Base-by-base conservation (phyloP, 2,329 filamentous ascomycete genomes). In the Myriosclerotinia duriaeana region DNA sequence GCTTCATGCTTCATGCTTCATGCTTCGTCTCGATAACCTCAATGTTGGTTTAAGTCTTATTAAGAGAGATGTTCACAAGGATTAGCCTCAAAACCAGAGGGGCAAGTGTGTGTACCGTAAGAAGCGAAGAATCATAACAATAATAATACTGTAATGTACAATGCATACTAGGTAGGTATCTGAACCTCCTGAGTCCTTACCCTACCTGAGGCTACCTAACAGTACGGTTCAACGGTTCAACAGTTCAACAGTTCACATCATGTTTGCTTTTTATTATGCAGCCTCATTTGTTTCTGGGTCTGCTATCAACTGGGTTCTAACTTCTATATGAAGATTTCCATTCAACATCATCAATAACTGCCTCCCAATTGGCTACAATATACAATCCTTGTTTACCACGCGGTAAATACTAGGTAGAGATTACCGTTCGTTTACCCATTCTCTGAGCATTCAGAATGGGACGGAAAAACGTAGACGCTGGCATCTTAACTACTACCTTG, bases 331-430 rank as follows among this genome's bases (percentile, higher is more conserved):
- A 60, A 60, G 44, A 36, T 60, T 60, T 17, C 44, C 42, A 22
- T 22, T 56, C 38, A 56, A 65, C 30, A 38, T 44, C 20, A 65
- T 42, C 52, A 26, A 38, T 6, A 2, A 8, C 22, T 22, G 20
- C 6, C 30, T 20, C 42, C 56, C 26, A 36, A 58, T 36, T 58
- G 53, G 34, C 30, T 34, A 15, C 9, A 14, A 26, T 30, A 34
- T 30, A 42, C 9, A 48, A 61, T 65, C 54, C 64, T 65, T 65
- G 55, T 26, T 53, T 46, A 46, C 64, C 64, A 60, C 64, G 64
- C 60, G 54, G 55, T 36, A 53, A n/a, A n/a, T 53, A 53, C 50
- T 53, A 44, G 50, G 46, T 53, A 63, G 60, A 64, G 14, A 52
- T 52, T 15, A 62, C 36, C n/a, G 48, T 62, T 62, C 46, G 46